These are phyloP conservation scores for Cladophialophora yegresii DNA, from an alignment of 2,329 filamentous ascomycete species.

Conservation along the genomic window DNA sequence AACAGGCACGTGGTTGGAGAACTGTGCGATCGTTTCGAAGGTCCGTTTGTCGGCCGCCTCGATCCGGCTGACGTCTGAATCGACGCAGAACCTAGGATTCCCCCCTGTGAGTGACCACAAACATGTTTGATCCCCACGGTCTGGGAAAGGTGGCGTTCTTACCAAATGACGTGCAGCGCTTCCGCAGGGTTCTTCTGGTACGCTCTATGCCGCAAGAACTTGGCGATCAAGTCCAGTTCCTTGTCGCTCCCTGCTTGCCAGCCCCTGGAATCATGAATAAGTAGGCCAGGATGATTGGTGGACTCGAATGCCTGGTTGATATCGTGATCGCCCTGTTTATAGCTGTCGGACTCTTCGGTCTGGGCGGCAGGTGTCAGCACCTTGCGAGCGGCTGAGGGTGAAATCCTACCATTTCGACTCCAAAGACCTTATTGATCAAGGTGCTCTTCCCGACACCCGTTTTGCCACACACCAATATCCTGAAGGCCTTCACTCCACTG, in stretches of 20 bases:
- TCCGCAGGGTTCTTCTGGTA: conserved; percentile 39
- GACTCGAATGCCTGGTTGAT: conserved; percentile 40
- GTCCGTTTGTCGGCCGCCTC: conserved; percentile 41
- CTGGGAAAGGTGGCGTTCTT: conserved; percentile 11
- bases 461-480: conserved; percentile 43
- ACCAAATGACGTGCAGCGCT: conserved; percentile 41
- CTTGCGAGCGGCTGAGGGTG: conserved; percentile 32
- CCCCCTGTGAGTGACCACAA: conserved; percentile 1
- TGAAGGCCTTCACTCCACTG: conserved; percentile 38
- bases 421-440: conserved; percentile 41
- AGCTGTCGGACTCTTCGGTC: conserved; percentile 36
- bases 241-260: conserved; percentile 42
- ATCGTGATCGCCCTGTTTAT: conserved; percentile 40
- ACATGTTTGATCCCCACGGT: too few relatives aligned
- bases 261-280: conserved; percentile 43
- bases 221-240: conserved; percentile 39
- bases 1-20: conserved; percentile 41
- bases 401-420: conserved; percentile 38
- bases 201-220: conserved; percentile 41
- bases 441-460: conserved; percentile 41
- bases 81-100: conserved; percentile 40
- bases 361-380: conserved; percentile 5
- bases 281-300: conserved; percentile 40
- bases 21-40: conserved; percentile 40
- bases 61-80: conserved; percentile 41